phyloP scores from a whole-genome alignment of 163 green algal genomes.

The Botryococcus braunii region DNA sequence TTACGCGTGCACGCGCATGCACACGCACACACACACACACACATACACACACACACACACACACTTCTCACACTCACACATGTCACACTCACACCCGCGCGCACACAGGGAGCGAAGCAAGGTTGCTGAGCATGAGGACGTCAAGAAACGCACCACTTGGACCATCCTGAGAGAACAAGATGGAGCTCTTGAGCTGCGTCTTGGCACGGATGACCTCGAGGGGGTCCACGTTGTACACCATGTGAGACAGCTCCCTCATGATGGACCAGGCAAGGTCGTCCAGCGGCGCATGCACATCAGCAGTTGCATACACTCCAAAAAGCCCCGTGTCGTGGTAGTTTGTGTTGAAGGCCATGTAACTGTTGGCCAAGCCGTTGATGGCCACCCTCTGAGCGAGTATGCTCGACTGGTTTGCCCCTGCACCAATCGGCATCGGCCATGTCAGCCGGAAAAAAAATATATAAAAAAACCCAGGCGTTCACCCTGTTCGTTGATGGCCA shows the following conservation, averaged over 20 bases:
- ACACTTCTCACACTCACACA: not conserved
- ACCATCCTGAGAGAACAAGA: constrained; percentile 72
- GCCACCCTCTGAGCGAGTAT: constrained; percentile 77
- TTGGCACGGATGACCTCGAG: constrained; percentile 79
- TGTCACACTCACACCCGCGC: no score
- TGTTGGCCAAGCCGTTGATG: constrained; percentile 73
- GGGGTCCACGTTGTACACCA: constrained; percentile 81
- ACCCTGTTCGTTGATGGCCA: constrained; percentile 80
- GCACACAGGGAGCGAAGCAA: not conserved
- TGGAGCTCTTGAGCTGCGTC: constrained; percentile 86
- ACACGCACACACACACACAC: no score
- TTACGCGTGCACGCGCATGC: no score
- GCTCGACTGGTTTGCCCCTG: constrained; percentile 29
- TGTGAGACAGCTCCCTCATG: constrained; percentile 39
- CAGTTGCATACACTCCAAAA: constrained; percentile 90
- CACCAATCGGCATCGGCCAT: no score
- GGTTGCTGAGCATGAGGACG: no score
- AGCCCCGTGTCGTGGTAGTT: constrained; percentile 97
- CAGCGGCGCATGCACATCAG: constrained; percentile 65
- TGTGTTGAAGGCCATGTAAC: constrained; percentile 98
- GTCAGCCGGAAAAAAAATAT: no score
- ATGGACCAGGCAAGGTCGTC: constrained; percentile 24
- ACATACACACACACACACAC: not conserved
- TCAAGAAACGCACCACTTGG: constrained; percentile 36
- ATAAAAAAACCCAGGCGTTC: no score